Evolutionary conservation across 2,329 filamentous ascomycete species (phyloP), one percentile per base, ranked within the genome.

Genomic region (Cercospora nicotianae): DNA sequence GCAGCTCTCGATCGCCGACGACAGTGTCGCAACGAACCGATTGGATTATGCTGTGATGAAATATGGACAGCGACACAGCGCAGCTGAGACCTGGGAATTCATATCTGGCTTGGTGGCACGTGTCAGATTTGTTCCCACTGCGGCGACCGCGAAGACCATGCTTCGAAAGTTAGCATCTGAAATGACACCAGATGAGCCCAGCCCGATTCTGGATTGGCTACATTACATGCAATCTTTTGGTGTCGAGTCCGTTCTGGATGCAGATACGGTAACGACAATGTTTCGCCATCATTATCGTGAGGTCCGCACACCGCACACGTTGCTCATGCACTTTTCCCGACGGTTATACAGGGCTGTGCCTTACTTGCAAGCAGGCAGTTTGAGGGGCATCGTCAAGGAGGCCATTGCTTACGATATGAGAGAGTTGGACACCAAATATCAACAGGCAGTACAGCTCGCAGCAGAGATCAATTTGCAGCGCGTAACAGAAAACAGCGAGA

Each of bases 351-450:
- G 42, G 7, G 10, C 18, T 8, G 70, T 66, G 8, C 71, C 74
- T 13, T 65, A 69, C 10, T 69, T 76, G 28, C 53, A 64, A n/a
- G 65, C 69, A 18, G 18, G 39, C 3, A 66, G 68, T 4, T 65
- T 75, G 23, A n/a, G 70, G 12, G 57, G 65, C 39, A 20, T 77
- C 4, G 64, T 77, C 48, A 69, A 67, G 23, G 70, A 74, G 33
- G 69, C 73, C 9, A 71, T 75, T 42, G 71, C 65, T 1, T 74
- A 72, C 45, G 77, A 79, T 53, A 48, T 79, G 23, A 67, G 76
- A 60, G 65, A 71, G 13, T 20, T 62, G 10, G 59, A 53, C 53
- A 67, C 64, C 12, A 42, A 55, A 57, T 23, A 61, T 33, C 33
- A 30, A 26, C 3, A 23, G 5, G 59, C 13, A 57, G 30, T 66